Base-by-base conservation (phyloP, 768 basidiomycete species). In the Russula sp. region DNA sequence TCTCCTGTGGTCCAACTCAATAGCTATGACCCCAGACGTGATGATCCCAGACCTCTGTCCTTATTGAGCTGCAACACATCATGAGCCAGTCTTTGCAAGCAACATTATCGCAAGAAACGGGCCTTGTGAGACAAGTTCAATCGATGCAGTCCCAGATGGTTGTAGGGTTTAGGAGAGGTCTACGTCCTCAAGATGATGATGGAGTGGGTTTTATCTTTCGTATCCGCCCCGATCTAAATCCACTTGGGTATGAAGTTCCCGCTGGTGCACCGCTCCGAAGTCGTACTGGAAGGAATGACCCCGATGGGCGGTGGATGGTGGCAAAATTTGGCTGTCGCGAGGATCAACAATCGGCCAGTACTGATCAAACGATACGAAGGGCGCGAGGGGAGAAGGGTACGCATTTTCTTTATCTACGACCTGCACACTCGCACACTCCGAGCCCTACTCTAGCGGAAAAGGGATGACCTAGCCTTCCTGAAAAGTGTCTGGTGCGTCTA, bases 321-420 rank as follows among this genome's bases (percentile, higher is more conserved):
- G 52, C 50, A 47, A 3, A 51, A 55, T 32, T 22, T 59, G 20
- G 29, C 25, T 5, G 61, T 53, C 36, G 57, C 61, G 7, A 43
- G 36, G 7, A 29, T 59, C 10, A 59, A 59, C 16, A 52, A 58
- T 32, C 48, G 48, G 16, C 41, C 14, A 13, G 59, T 56, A n/a
- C 34, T 61, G 49, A 47, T 57, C 54, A 57, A 61, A 36, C 55
- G 29, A 39, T 64, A 64, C 25, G 32, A 52, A n/a, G 42, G 54
- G 2, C 52, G 42, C 13, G 55, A 41, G 25, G 55, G 54, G 29
- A n/a, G 32, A 32, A 60, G 52, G 49, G 63, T 56, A 52, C 22
- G 60, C 29, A 13, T 22, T 22, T 41, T 49, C 1, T 36, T 47
- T 42, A 14, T 7, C 38, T 8, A 25, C 25, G 20, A 22, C 13